Conservation (phyloP, 2,329 filamentous ascomycete genomes). For the Trichoderma oligosporum region DNA sequence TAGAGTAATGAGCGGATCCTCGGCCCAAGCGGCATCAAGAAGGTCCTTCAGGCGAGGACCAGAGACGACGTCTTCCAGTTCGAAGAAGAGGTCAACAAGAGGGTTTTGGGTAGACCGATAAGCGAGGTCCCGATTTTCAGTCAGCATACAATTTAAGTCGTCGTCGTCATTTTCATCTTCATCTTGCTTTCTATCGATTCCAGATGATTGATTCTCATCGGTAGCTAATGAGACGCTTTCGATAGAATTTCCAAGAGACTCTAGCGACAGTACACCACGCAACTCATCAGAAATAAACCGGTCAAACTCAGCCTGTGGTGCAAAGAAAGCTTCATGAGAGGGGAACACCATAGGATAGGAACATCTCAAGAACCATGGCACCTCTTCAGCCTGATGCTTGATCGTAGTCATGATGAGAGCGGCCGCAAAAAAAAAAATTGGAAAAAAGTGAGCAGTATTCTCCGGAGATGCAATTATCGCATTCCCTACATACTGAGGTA, state of each 20-base stretch:
- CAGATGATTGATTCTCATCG: constrained; percentile 1
- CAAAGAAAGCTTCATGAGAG: constrained; percentile 33
- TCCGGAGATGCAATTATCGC: background rate
- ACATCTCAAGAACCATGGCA: constrained; percentile 39
- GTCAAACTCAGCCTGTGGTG: constrained; percentile 34
- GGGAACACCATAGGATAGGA: constrained; percentile 40
- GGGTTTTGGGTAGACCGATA: constrained; percentile 42
- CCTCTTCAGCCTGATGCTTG: background rate
- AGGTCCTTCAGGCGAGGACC: constrained; percentile 37
- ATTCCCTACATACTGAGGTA: background rate
- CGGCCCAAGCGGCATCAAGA: constrained; percentile 48
- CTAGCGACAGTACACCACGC: background rate
- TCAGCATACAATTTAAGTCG: constrained; percentile 38
- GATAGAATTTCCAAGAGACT: constrained; percentile 33
- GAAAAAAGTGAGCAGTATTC: background rate
- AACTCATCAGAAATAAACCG: constrained; percentile 31
- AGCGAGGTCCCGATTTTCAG: constrained; percentile 49
- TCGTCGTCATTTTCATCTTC: constrained; percentile 34
- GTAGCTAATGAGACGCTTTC: constrained; percentile 29
- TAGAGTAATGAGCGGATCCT: constrained; percentile 47
- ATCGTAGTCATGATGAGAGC: background rate
- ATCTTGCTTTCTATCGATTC: constrained; percentile 35
- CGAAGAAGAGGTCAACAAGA: constrained; percentile 53
- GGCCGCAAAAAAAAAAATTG: too few species aligned
- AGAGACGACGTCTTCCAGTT: constrained; percentile 43